Percentiles rank a stretch among this genome's conserved stretches.
Evolutionary conservation across 164 flowering plant species (phyloP).

Genomic region (Aristolochia fimbriata): DNA sequence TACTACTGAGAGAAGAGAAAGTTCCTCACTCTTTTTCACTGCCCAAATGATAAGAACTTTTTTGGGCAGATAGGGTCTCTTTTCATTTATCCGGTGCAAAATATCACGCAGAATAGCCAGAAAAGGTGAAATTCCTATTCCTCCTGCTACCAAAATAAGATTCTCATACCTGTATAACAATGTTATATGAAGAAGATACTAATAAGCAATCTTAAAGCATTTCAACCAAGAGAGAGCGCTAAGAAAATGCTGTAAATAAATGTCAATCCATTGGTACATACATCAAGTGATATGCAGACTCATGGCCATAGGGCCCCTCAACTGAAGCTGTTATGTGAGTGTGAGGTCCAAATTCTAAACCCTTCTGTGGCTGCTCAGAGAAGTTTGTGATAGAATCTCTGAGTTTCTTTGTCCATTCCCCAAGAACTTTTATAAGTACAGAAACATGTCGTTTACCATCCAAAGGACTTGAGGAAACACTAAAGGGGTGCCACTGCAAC

Average conservation of each 20-base stretch:
- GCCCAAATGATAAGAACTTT: constrained; percentile 75
- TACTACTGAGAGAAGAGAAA: constrained; percentile 52
- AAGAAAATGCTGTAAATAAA: too few relatives aligned
- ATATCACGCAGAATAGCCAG: constrained; percentile 83
- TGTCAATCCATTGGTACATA: constrained; percentile 17
- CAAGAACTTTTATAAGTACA: constrained; percentile 83
- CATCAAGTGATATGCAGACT: constrained; percentile 72
- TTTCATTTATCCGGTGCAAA: constrained; percentile 47
- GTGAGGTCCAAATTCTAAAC: constrained; percentile 15
- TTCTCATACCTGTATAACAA: constrained; percentile 51
- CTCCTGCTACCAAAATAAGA: constrained; percentile 87
- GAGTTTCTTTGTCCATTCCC: constrained; percentile 72
- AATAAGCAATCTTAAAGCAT: too few relatives aligned
- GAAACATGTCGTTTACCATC: constrained; percentile 68
- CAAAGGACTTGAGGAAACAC: constrained; percentile 93
- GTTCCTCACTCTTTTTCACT: constrained; percentile 62
- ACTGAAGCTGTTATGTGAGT: constrained; percentile 55
- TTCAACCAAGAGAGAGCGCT: too few relatives aligned
- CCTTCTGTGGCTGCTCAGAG: constrained; percentile 17
- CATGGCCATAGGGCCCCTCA: constrained; percentile 96
- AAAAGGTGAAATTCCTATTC: constrained; percentile 92
- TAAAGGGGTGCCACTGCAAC: constrained; percentile 96
- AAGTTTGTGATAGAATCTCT: constrained; percentile 26
- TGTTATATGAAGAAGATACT: background rate
- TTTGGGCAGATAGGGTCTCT: constrained; percentile 48